A percentile compares a stretch with the other conserved stretches of the same genome.
These are phyloP conservation scores for Elasticomyces elasticus DNA, from an alignment of 495 filamentous ascomycete species.

Conservation along the genomic window DNA sequence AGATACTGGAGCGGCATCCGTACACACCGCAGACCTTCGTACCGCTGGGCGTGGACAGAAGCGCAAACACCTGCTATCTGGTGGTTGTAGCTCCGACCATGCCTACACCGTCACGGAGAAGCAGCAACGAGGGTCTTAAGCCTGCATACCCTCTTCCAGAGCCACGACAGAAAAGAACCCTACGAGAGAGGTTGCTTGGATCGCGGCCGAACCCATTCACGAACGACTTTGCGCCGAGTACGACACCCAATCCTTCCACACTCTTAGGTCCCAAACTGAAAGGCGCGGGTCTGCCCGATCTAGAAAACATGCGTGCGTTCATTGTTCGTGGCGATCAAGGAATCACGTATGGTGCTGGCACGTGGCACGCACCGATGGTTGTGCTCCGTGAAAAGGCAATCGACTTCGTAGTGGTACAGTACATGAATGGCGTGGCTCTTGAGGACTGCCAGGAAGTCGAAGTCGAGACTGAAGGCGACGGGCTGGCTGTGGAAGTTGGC, in stretches of 20 bases:
- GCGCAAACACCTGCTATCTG: constrained; percentile 45
- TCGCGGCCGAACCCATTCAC: constrained; percentile 35
- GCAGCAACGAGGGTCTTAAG: constrained; percentile 1
- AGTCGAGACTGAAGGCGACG: constrained; percentile 33
- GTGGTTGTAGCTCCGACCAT: constrained; percentile 79
- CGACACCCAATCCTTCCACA: constrained; percentile 14
- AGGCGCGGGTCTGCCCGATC: constrained; percentile 62
- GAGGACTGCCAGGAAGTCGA: constrained; percentile 88
- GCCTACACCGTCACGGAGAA: constrained; percentile 17
- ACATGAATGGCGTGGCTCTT: constrained; percentile 66
- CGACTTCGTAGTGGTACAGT: constrained; percentile 83
- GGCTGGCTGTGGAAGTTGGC: constrained; percentile 22
- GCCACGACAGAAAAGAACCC: constrained; percentile 28
- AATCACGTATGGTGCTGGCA: constrained; percentile 82
- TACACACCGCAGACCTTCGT: constrained; percentile 90
- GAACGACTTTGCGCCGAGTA: constrained; percentile 25
- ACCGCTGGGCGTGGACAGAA: constrained; percentile 51
- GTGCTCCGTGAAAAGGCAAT: constrained; percentile 60
- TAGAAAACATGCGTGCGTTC: constrained; percentile 62
- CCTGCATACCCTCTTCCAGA: constrained; percentile 35
- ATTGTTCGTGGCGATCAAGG: constrained; percentile 70
- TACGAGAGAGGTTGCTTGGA: constrained; percentile 27
- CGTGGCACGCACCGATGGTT: constrained; percentile 97
- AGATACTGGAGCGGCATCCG: constrained; percentile 83
- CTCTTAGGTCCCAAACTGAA: constrained; percentile 25